Base-by-base conservation (phyloP, 495 filamentous ascomycete genomes). In the Gamarada debralockiae region DNA sequence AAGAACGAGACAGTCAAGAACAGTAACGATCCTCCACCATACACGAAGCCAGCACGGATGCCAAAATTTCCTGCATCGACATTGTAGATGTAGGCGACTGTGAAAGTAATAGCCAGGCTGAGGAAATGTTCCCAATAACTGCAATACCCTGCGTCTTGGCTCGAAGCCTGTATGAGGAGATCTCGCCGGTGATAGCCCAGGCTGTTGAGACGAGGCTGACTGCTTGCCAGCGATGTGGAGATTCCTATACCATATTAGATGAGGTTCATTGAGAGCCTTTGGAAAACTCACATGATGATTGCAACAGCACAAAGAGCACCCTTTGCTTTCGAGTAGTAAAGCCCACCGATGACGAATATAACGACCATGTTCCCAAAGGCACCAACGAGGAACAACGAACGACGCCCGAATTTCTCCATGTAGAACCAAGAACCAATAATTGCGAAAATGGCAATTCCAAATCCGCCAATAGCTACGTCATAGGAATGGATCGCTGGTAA, bases 51-150 rank as follows among this genome's bases (percentile, higher is more conserved):
- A 0, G 70, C 59, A 55, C 69, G 73, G 46, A 66, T 59, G 5
- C 75, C 75, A 72, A 78, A 78, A 47, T 75, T 69, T 12, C 55
- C 75, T 10, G 79, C 75, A 34, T 79, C 80, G 52, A 84, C 73
- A 24, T 77, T 79, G 55, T 79, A 71, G 55, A 80, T 71, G 58
- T 80, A 82, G 43, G 75, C 64, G 9, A 81, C 65, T 0, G 76
- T 77, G 65, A 73, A 82, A 23, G 73, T 58, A 42, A 63, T 47
- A 84, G 73, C 42, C 82, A 68, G 9, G 69, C 69, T 17, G 78
- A 79, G 2, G 73, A 72, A 7, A 73, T 40, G 14, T 57, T 46
- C 8, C 41, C 39, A 10, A 52, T 52, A n/a, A 57, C 48, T 2
- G 34, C 46, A n/a, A 58, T 40, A 31, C 24, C 36, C 27, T 50